Evolutionary conservation across 1,284 basidiomycete genomes (phyloP).

Genomic region (Cutaneotrichosporon sp.): DNA sequence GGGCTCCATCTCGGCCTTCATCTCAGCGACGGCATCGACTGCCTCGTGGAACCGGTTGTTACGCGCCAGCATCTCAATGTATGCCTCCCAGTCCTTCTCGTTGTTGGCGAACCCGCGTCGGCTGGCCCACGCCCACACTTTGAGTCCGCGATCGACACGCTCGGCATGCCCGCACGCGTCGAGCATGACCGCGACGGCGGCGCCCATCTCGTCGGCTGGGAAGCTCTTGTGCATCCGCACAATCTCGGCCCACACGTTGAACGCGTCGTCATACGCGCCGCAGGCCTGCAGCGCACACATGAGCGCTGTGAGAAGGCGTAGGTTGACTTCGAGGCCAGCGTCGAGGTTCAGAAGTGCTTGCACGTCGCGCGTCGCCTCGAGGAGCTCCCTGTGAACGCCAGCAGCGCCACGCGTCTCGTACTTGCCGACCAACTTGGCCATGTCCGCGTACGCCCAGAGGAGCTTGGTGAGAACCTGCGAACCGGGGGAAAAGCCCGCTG

Average conservation of each 20-base stretch:
- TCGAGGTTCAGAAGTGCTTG: conserved; percentile 80
- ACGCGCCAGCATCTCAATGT: conserved; percentile 83
- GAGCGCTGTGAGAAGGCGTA: conserved; percentile 36
- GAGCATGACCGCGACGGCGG: conserved; percentile 75
- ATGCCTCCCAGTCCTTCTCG: conserved; percentile 65
- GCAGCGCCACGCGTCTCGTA: conserved; percentile 15
- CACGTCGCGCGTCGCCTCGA: conserved; percentile 61
- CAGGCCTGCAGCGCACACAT: conserved; percentile 74
- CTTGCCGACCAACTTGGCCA: conserved; percentile 18
- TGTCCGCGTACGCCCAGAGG: conserved; percentile 56
- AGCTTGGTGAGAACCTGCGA: conserved; percentile 70
- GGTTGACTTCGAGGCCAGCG: conserved; percentile 69
- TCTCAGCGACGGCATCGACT: conserved; percentile 62
- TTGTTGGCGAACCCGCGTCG: conserved; percentile 61
- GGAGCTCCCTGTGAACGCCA: conserved; percentile 16
- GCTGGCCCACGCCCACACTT: conserved; percentile 60
- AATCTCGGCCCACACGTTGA: conserved; percentile 77
- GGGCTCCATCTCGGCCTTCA: conserved; percentile 51
- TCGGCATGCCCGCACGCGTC: conserved; percentile 73
- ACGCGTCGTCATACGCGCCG: conserved; percentile 67
- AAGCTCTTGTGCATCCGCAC: conserved; percentile 54
- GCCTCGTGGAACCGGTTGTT: conserved; percentile 68
- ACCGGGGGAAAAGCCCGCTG: conserved; percentile 62
- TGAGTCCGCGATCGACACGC: conserved; percentile 58
- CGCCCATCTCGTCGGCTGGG: conserved; percentile 55